Evolutionary conservation across 2,329 filamentous ascomycete genomes (phyloP).

Genomic region (Ambrosiella xylebori): DNA sequence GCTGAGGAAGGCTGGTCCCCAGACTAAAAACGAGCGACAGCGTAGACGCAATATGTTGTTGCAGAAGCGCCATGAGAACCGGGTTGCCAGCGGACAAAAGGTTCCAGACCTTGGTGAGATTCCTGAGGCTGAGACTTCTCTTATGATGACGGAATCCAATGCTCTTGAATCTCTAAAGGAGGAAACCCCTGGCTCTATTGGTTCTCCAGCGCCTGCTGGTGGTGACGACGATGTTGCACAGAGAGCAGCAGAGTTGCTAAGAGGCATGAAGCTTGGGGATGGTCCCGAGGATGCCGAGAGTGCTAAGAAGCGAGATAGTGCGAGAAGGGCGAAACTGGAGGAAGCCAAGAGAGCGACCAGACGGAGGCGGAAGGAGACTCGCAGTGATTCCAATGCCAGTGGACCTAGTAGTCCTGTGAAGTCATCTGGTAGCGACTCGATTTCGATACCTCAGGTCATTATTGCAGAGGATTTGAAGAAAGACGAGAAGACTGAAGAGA

Average conservation of each 20-base stretch:
- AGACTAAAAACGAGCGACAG: conserved; percentile 77
- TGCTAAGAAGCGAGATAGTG: conserved; percentile 36
- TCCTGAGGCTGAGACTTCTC: conserved; percentile 29
- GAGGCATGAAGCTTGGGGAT: conserved; percentile 59
- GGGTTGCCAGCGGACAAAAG: conserved; percentile 74
- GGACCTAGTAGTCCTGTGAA: conserved; percentile 14
- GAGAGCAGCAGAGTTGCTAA: conserved; percentile 64
- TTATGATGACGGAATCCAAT: conserved; percentile 19
- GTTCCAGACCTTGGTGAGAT: conserved; percentile 53
- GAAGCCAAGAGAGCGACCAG: conserved; percentile 51
- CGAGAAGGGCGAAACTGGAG: conserved; percentile 59
- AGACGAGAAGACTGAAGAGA: neutral
- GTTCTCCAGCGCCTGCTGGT: conserved; percentile 18
- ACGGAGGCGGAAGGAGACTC: conserved; percentile 47
- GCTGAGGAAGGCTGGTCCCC: conserved; percentile 77
- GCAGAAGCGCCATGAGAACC: conserved; percentile 79
- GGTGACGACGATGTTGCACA: conserved; percentile 63
- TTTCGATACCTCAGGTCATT: conserved; percentile 3
- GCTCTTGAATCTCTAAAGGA: conserved; percentile 28
- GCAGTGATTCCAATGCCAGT: conserved; percentile 15
- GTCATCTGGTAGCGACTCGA: conserved; percentile 11
- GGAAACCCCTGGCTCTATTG: neutral
- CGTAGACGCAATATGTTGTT: conserved; percentile 70
- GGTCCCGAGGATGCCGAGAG: conserved; percentile 30
- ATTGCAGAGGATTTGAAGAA: neutral